phyloP scores from a whole-genome alignment of 1,284 basidiomycete genomes.

The Tilletia walkeri region DNA sequence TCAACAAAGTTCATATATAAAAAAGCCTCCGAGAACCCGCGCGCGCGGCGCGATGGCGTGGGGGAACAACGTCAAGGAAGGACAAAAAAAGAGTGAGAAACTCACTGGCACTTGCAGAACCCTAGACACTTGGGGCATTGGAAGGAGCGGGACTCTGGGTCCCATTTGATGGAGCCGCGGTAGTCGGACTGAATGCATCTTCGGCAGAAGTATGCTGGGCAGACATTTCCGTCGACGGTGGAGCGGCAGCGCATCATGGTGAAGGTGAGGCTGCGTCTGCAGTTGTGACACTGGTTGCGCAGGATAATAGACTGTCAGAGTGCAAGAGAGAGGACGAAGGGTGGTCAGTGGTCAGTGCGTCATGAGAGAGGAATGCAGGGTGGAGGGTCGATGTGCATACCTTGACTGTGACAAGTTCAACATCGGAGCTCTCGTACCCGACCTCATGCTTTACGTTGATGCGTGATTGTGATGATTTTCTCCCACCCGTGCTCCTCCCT shows the following conservation, averaged over 20 bases:
- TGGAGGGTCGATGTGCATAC: background rate
- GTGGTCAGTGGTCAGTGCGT: no score
- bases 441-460: no score
- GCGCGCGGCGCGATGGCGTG: background rate
- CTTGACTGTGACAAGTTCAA: background rate
- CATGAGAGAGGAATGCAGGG: background rate
- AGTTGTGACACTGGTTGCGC: slow-evolving; percentile 15
- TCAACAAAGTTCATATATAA: no score
- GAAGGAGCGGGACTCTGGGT: slow-evolving; percentile 11
- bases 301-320: slow-evolving; percentile 1
- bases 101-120: slow-evolving; percentile 16
- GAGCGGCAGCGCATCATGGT: slow-evolving; percentile 13
- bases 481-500: no score
- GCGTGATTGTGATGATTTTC: no score
- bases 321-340: background rate
- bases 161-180: slow-evolving; percentile 6
- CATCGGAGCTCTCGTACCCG: no score
- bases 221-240: background rate
- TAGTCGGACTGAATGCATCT: slow-evolving; percentile 4
- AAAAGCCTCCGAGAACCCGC: slow-evolving; percentile 8
- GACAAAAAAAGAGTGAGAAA: background rate
- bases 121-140: slow-evolving; percentile 15
- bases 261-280: background rate
- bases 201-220: slow-evolving; percentile 4
- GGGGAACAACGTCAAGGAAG: background rate